Conservation (phyloP, 140 eudicot genomes). For the Senecio squalidus region DNA sequence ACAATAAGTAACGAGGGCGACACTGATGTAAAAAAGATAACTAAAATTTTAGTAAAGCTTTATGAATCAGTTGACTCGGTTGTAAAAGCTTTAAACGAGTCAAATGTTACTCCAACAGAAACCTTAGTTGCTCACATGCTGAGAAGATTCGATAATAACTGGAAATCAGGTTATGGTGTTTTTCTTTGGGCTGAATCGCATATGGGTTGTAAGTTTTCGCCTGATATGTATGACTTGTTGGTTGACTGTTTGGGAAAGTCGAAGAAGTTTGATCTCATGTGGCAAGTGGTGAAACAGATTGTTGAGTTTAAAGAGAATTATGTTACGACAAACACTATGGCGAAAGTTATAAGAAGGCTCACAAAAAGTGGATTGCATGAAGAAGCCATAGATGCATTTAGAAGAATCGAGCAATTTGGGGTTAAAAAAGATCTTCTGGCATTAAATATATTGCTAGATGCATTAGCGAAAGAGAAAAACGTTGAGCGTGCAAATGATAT, state of each 20-base stretch:
- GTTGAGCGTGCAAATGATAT: slow-evolving; percentile 60
- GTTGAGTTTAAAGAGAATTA: slow-evolving; percentile 27
- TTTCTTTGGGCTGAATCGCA: slow-evolving; percentile 65
- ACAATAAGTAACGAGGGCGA: slow-evolving; percentile 20
- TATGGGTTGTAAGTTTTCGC: slow-evolving; percentile 30
- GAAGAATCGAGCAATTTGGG: slow-evolving; percentile 49
- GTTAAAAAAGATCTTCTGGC: slow-evolving; percentile 36
- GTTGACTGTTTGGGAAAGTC: slow-evolving; percentile 73
- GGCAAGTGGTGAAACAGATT: slow-evolving; percentile 67
- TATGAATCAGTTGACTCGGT: slow-evolving; percentile 53
- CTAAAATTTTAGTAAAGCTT: slow-evolving; percentile 36
- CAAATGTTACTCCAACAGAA: slow-evolving; percentile 40
- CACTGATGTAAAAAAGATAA: slow-evolving; percentile 44
- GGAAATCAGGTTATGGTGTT: slow-evolving; percentile 62
- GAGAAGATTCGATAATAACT: slow-evolving; percentile 56
- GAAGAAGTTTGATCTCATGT: slow-evolving; percentile 60
- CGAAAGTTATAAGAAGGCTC: slow-evolving; percentile 66
- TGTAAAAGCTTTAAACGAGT: slow-evolving; percentile 34
- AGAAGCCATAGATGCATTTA: slow-evolving; percentile 56
- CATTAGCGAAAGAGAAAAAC: slow-evolving; percentile 50
- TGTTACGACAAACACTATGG: slow-evolving; percentile 50
- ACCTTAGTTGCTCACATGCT: slow-evolving; percentile 48
- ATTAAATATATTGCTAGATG: slow-evolving; percentile 50
- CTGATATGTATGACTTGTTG: slow-evolving; percentile 50
- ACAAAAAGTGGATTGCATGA: slow-evolving; percentile 50